A percentile compares a stretch with the other conserved stretches of the same genome.
These are phyloP conservation scores for Oryza glaberrima DNA, from an alignment of 176 grass and related monocot genomes.

Conservation along the genomic window DNA sequence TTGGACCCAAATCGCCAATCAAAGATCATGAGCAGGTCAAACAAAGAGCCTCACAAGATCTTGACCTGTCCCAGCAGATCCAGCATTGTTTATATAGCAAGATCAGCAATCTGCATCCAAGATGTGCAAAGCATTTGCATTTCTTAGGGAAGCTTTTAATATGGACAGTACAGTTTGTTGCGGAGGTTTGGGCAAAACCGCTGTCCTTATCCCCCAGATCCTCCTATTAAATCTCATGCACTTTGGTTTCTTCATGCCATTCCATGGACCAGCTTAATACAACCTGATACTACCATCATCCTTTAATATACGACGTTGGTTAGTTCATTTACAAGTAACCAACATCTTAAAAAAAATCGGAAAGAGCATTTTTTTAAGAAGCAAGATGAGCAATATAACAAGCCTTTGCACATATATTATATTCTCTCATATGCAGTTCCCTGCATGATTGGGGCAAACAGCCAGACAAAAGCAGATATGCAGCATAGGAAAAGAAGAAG, in stretches of 20 bases:
- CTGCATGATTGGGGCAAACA: conserved; percentile 51
- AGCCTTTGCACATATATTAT: conserved; percentile 69
- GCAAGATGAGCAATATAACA: conserved; percentile 41
- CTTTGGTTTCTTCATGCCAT: conserved; percentile 39
- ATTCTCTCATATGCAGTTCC: conserved; percentile 54
- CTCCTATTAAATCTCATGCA: conserved; percentile 6
- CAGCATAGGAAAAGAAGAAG: conserved; percentile 30
- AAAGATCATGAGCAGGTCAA: conserved; percentile 36
- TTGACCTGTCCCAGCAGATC: conserved; percentile 49
- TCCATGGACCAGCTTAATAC: conserved; percentile 23
- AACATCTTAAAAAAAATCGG: too few species aligned
- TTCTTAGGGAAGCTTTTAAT: background rate
- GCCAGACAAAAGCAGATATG: conserved; percentile 50
- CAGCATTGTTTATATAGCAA: conserved; percentile 27
- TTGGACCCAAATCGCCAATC: conserved; percentile 30
- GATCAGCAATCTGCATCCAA: conserved; percentile 38
- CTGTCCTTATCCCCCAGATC: conserved; percentile 20
- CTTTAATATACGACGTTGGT: too few species aligned
- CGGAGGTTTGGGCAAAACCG: conserved; percentile 27
- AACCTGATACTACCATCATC: background rate
- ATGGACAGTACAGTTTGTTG: conserved; percentile 25
- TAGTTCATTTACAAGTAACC: too few species aligned
- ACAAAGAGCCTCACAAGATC: conserved; percentile 39
- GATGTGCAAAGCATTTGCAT: conserved; percentile 17
- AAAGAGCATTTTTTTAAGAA: background rate